These are phyloP conservation scores for Tolypocladium pustulatum DNA, from an alignment of 2,329 filamentous ascomycete species.

Conservation along the genomic window DNA sequence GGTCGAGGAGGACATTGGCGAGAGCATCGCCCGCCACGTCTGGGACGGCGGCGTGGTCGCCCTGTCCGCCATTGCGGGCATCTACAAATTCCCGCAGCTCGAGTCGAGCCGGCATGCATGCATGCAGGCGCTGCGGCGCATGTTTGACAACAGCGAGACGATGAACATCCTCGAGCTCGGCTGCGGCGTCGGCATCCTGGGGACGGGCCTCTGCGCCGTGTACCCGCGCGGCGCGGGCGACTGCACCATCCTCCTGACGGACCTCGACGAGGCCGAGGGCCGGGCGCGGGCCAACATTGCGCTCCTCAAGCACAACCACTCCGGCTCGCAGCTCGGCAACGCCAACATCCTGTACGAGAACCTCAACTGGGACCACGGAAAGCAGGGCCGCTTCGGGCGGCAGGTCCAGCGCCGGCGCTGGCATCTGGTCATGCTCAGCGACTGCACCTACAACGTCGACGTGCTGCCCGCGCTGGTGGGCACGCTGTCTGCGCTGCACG, in stretches of 20 bases:
- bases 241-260: constrained; percentile 40
- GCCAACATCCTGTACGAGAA: constrained; percentile 37
- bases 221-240: constrained; percentile 12
- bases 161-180: constrained; percentile 44
- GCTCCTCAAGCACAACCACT: constrained; percentile 10
- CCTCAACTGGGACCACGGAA: constrained; percentile 46
- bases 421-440: constrained; percentile 46
- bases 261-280: constrained; percentile 42
- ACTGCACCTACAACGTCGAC: constrained; percentile 53
- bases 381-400: constrained; percentile 31
- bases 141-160: constrained; percentile 14
- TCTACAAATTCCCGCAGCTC: constrained; percentile 14
- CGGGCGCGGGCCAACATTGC: constrained; percentile 37
- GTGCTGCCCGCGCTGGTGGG: constrained; percentile 41
- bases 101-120: constrained; percentile 14
- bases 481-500: constrained; percentile 40
- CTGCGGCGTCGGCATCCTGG: constrained; percentile 45
- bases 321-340: constrained; percentile 3
- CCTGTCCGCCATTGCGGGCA: constrained; percentile 20
- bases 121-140: constrained; percentile 18
- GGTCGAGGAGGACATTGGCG: constrained; percentile 46
- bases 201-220: constrained; percentile 34
- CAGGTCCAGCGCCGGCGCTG: constrained; percentile 28
- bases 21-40: constrained; percentile 49
- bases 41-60: constrained; percentile 47